Percentiles rank a stretch among this genome's conserved stretches.
These are phyloP conservation scores for Hanseniaspora opuntiae DNA, from an alignment of 805 yeast species.

Conservation along the genomic window DNA sequence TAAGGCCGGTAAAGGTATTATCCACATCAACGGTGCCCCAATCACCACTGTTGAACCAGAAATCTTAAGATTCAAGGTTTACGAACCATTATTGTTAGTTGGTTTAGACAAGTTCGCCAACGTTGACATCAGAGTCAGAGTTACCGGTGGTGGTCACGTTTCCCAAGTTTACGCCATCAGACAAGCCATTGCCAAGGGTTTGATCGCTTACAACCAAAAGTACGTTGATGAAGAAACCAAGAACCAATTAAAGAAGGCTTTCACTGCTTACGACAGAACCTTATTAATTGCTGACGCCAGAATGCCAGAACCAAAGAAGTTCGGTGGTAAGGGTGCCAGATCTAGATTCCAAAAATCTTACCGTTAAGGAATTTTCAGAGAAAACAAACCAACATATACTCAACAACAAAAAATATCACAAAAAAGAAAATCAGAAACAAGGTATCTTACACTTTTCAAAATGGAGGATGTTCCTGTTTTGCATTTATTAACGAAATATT, in stretches of 20 bases:
- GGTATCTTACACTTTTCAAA: background rate
- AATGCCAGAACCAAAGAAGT: slow-evolving; percentile 99
- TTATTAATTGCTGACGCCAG: slow-evolving; percentile 98
- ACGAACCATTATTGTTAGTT: slow-evolving; percentile 96
- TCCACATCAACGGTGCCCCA: slow-evolving; percentile 98
- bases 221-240: slow-evolving; percentile 98
- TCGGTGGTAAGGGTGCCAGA: slow-evolving; percentile 99
- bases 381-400: background rate
- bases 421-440: background rate
- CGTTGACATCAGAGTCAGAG: slow-evolving; percentile 97
- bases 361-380: slow-evolving; percentile 53
- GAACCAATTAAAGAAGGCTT: slow-evolving; percentile 97
- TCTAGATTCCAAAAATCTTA: slow-evolving; percentile 99
- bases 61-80: slow-evolving; percentile 97
- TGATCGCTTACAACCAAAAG: slow-evolving; percentile 98
- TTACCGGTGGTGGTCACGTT: slow-evolving; percentile 99
- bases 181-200: slow-evolving; percentile 99
- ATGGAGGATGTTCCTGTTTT: slow-evolving; percentile 13
- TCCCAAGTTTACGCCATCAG: slow-evolving; percentile 99
- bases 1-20: slow-evolving; percentile 97
- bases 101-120: slow-evolving; percentile 97
- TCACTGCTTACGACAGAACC: slow-evolving; percentile 97
- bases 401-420: background rate
- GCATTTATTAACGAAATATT: slow-evolving; percentile 15
- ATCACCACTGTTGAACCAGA: slow-evolving; percentile 98